A percentile compares a stretch with the other conserved stretches of the same genome.
Conservation (phyloP, 2,329 filamentous ascomycete species). For the Penicillium hordei region DNA sequence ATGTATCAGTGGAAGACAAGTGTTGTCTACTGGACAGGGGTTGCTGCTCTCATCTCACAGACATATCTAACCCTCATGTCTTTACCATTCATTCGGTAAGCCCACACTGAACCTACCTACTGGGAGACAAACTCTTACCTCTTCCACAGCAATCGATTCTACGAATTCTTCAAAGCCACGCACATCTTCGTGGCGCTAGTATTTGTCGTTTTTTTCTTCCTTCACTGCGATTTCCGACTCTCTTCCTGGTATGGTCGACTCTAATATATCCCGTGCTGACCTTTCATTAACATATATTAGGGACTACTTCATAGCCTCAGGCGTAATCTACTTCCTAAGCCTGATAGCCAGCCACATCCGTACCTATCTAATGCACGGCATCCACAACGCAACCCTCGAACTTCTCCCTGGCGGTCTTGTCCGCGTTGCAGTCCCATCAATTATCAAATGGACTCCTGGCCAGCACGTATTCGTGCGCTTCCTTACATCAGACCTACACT, state of each 20-base stretch:
- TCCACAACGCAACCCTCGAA: conserved; percentile 45
- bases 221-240: conserved; percentile 57
- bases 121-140: not conserved
- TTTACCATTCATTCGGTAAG: conserved; percentile 51
- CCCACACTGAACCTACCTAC: not conserved
- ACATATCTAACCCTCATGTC: conserved; percentile 58
- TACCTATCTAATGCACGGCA: conserved; percentile 51
- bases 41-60: conserved; percentile 55
- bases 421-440: conserved; percentile 45
- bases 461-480: conserved; percentile 60
- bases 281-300: conserved; percentile 27
- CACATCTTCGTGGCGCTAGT: conserved; percentile 53
- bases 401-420: conserved; percentile 44
- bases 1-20: conserved; percentile 46
- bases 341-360: conserved; percentile 47
- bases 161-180: conserved; percentile 60
- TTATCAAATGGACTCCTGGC: conserved; percentile 50
- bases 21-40: conserved; percentile 57
- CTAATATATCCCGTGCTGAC: not conserved
- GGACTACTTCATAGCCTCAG: conserved; percentile 61
- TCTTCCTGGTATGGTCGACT: conserved; percentile 48
- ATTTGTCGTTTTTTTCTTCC: conserved; percentile 59
- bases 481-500: conserved; percentile 39
- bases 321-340: conserved; percentile 50
- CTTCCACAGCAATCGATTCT: conserved; percentile 48